Base-by-base conservation (phyloP, 2,329 filamentous ascomycete species). In the Clonostachys sp. region DNA sequence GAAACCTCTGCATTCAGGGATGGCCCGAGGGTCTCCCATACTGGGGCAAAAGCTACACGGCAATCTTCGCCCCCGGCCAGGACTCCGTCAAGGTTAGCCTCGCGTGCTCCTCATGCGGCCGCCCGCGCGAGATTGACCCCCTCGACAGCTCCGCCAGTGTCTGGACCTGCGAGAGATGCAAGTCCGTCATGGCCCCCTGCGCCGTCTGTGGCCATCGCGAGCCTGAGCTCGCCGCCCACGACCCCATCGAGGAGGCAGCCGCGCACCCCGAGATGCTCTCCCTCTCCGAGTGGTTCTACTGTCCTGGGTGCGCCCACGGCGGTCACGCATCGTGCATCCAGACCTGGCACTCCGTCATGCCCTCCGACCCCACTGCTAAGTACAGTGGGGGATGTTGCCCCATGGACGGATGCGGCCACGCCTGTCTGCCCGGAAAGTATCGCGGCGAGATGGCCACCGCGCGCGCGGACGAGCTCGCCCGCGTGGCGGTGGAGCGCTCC, bases 401-500 rank as follows among this genome's bases (percentile, higher is more conserved):
- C 2, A 63, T 83, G n/a, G 80, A 84, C 51, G 81, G 82, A 0
- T 86, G 82, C 57, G 76, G 81, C 4, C 82, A 86, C 55, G 78
- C 78, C 30, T 86, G 82, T 51, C 68, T 85, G 0, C 80, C 80
- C 0, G 78, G 80, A 0, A 67, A 66, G 35, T 83, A 80, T 64
- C 71, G 77, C 5, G 67, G 74, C 7, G 76, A 80, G 53, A 68
- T 59, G 2, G 64, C 59, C 24, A 70, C 68, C 0, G 67, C 66
- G 4, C 64, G 71, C 5, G 70, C 69, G 34, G 78, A 80, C n/a
- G 78, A 82, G 48, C 61, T 82, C 3, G 72, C 68, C 12, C 71
- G 76, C 4, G 71, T 64, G 1, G 68, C 73, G 1, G 64, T 71
- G 4, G 75, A 78, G 46, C 70, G 53, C 48, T 52, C 49, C 3